Base-by-base conservation (phyloP, 352 stramenopile species). In the Globisporangium irregulare region DNA sequence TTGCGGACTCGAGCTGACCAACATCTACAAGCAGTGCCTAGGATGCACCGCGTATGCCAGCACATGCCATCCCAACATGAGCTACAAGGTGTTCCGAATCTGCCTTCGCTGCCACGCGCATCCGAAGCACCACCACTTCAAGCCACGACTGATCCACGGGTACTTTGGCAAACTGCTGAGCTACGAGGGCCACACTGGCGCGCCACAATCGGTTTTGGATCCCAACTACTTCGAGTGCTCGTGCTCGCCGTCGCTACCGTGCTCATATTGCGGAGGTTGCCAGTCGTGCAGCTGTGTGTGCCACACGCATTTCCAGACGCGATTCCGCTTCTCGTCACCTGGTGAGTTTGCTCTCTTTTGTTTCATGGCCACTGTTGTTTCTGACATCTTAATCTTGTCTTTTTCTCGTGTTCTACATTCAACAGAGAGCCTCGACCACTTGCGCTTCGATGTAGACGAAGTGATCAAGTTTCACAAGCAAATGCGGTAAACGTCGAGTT, bases 251-350 rank as follows among this genome's bases (percentile, higher is more conserved):
- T 83, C 78, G 36, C 62, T 87, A n/a, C 77, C 75, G 15, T 95
- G 87, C 66, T 62, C 74, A 5, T 78, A 91, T 59, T 95, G 87
- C 67, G 84, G 84, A 27, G 85, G 84, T 64, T 95, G 87, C 55
- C 85, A 94, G 72, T 89, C 84, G 48, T 95, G 87, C 68, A 86
- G 79, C 63, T 95, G 87, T 32, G 68, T 91, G 54, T 95, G 87
- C 51, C 87, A 95, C 77, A 95, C 87, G 56, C 79, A 90, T n/a
- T 95, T 93, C 78, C 86, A 93, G 74, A 95, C 86, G 24, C 87
- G 87, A 48, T 93, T 92, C 71, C 87, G 87, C 62, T 87, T 84
- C 68, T 77, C 73, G n/a, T 74, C 83, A 32, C 87, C 86, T 54
- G 87, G 87, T 93, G 70, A 64, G 84, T 79, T 8, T 43, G 60